Base-by-base conservation (phyloP, 2,329 filamentous ascomycete species). In the Nemania serpens region DNA sequence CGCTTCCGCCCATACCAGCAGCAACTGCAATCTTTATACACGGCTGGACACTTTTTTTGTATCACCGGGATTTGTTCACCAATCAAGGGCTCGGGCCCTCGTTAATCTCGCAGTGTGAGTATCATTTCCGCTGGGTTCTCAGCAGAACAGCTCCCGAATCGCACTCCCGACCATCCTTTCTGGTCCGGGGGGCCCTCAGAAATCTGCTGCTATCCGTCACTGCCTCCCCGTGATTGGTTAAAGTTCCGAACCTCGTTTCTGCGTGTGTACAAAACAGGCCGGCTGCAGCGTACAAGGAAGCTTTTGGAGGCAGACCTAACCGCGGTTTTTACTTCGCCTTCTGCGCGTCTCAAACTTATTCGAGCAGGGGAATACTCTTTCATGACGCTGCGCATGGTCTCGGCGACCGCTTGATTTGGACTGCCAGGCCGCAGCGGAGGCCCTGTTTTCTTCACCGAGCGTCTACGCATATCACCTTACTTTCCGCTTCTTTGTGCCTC, bases 371-470 rank as follows among this genome's bases (percentile, higher is more conserved):
- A 53, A 22, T 15, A 13, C 10, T 41, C 29, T 15, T 25, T 55
- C 15, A 25, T 29, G 48, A 36, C 25, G 18, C 39, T 37, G 20
- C 59, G 58, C 65, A 59, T 68, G 63, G 62, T 63, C 47, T 51
- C 36, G 22, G 34, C 51, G 29, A 33, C 45, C 18, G 20, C 42
- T 49, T 58, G 46, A 60, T 25, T 54, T 47, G 9, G 29, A 46
- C 49, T 47, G 48, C 36, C 36, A 53, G 41, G 34, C 45, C 49
- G 37, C 50, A 54, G 48, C 39, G 41, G 42, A 43, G 33, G 25
- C 64, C 55, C 64, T 67, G 64, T 69, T 68, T 69, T 66, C 63
- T 68, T 65, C 58, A 64, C 68, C 61, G 58, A 61, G 64, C 65
- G 63, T 52, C 60, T 57, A 68, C 64, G 66, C 64, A 64, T 61